Conservation (phyloP, 2,329 filamentous ascomycete species). For the Exophiala lecanii-corni region DNA sequence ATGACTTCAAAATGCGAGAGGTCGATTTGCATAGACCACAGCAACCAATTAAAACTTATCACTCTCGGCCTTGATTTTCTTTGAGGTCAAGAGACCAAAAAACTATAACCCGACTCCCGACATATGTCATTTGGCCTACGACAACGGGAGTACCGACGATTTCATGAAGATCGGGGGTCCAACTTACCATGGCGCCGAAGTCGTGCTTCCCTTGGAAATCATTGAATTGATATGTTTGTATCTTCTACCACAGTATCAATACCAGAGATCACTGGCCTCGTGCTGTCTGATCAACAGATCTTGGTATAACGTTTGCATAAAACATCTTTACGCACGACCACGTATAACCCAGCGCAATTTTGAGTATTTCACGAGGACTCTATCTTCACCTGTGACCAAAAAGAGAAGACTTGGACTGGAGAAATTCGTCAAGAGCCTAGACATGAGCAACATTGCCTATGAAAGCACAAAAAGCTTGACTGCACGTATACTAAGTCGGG, state of each 20-base stretch:
- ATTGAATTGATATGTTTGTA: slow-evolving; percentile 12
- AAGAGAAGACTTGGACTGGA: slow-evolving; percentile 34
- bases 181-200: slow-evolving; percentile 13
- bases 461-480: slow-evolving; percentile 55
- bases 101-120: too few relatives aligned
- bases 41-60: too few relatives aligned
- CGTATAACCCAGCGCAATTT: slow-evolving; percentile 49
- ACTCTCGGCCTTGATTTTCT: too few relatives aligned
- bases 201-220: slow-evolving; percentile 22
- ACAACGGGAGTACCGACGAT: too few relatives aligned
- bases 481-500: slow-evolving; percentile 51
- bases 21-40: too few relatives aligned
- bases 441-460: slow-evolving; percentile 54
- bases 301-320: slow-evolving; percentile 53
- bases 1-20: too few relatives aligned
- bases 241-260: slow-evolving; percentile 1
- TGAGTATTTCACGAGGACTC: slow-evolving; percentile 49
- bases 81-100: too few relatives aligned
- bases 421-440: slow-evolving; percentile 45
- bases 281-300: slow-evolving; percentile 52
- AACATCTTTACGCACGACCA: slow-evolving; percentile 50
- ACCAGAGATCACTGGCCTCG: slow-evolving; percentile 46
- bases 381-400: slow-evolving; percentile 51
- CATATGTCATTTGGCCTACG: too few relatives aligned
- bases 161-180: slow-evolving; percentile 22